Base-by-base conservation (phyloP, 768 basidiomycete genomes). In the Kwoniella dendrophila region DNA sequence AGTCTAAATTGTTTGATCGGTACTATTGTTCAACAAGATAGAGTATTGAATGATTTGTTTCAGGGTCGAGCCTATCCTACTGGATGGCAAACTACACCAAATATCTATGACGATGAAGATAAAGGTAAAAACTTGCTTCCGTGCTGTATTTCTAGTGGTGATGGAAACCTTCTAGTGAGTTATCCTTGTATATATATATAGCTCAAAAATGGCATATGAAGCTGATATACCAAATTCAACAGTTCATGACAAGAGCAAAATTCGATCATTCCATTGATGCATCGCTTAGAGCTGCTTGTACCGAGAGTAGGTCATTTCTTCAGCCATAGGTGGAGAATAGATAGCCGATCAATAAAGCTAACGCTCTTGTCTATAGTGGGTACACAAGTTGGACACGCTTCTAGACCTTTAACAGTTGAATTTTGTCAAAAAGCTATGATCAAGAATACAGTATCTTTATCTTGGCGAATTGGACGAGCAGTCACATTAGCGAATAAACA, bases 391-490 rank as follows among this genome's bases (percentile, higher is more conserved):
- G 85, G 84, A 14, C 49, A 80, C 16, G 83, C 82, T 33, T 76
- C 70, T n/a, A 74, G 81, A 5, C 84, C 85, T 3, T 64, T 84
- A 3, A 71, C 73, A 1, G 78, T 79, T 14, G 70, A 70, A 38
- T 72, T 82, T 22, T 73, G 80, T 16, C 70, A 80, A 27, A 67
- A 77, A 32, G 81, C 77, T 34, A 81, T 86, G 54, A 66, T 80
- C 18, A 79, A 81, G 2, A 84, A 83, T 43, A 85, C 84, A 26
- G 81, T 85, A 11, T 87, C 85, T 22, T 81, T 85, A 71, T 83
- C 84, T 7, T 88, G 87, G 87, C 78, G 84, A 47, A 82, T 88
- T 24, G 87, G 87, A 8, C 80, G 85, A 32, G 85, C 86, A 0
- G 82, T 87, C 18, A 61, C 56, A 16, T 51, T 68, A 8, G 66